Percentiles rank a stretch among this genome's conserved stretches.
Conservation (phyloP, 164 flowering plant genomes). For the Stephania cephalantha region DNA sequence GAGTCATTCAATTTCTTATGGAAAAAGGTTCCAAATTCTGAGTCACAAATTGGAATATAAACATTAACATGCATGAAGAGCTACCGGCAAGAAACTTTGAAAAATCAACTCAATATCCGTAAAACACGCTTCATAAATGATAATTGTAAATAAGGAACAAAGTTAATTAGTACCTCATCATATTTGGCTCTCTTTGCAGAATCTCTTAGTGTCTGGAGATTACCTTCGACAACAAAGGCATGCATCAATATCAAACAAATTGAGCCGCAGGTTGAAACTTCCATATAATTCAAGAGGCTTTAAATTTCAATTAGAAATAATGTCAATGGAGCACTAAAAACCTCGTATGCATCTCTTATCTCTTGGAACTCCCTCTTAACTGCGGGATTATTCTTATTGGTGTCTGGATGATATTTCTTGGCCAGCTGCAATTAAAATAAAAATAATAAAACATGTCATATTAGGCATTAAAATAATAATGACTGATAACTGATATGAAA, state of each 20-base stretch:
- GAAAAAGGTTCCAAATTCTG: neutral
- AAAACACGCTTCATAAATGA: neutral
- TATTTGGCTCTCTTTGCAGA: conserved; percentile 62
- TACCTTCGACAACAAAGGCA: conserved; percentile 27
- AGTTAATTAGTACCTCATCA: conserved; percentile 53
- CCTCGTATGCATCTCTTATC: conserved; percentile 96
- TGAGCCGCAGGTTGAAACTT: neutral
- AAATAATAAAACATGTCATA: neutral
- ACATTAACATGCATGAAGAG: neutral
- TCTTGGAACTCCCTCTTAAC: conserved; percentile 91
- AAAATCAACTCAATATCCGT: neutral
- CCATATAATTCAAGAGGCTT: neutral
- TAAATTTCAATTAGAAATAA: neutral
- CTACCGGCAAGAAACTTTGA: neutral
- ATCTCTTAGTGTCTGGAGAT: conserved; percentile 68
- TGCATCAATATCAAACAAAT: conserved; percentile 10
- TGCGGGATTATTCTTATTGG: conserved; percentile 69
- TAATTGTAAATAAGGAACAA: neutral
- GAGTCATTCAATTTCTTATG: neutral
- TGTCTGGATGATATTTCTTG: conserved; percentile 93
- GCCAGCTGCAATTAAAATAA: conserved; percentile 60
- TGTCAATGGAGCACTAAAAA: neutral
- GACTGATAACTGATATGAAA: neutral
- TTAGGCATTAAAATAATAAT: neutral
- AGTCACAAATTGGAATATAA: neutral